These are phyloP conservation scores for Pistacia vera DNA, from an alignment of 345 rosid species.

Conservation along the genomic window DNA sequence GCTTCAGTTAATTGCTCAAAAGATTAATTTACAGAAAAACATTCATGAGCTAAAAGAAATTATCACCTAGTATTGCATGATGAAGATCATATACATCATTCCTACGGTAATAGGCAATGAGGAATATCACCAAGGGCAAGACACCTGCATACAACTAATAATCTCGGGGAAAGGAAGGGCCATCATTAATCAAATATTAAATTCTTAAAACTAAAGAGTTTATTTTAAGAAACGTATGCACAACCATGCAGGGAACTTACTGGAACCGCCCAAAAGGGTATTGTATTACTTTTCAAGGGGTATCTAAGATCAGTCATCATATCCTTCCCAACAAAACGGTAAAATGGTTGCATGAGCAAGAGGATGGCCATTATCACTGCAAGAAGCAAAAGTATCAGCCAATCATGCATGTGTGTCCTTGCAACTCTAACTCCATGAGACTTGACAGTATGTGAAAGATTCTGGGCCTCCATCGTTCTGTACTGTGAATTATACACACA, in stretches of 20 bases:
- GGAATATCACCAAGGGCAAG: constrained; percentile 67
- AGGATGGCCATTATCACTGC: constrained; percentile 42
- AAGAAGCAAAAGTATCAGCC: constrained; percentile 75
- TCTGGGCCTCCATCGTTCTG: constrained; percentile 56
- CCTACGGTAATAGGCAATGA: constrained; percentile 55
- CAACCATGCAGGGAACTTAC: constrained; percentile 38
- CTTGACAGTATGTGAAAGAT: constrained; percentile 55
- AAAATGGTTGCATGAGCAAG: constrained; percentile 66
- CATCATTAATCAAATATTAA: constrained; percentile 3
- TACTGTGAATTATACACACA: constrained; percentile 22
- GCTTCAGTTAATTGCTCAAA: neutral
- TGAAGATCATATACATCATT: constrained; percentile 92
- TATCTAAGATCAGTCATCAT: constrained; percentile 90
- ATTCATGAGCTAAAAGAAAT: neutral
- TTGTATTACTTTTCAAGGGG: constrained; percentile 71
- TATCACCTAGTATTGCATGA: constrained; percentile 75
- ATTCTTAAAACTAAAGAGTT: neutral
- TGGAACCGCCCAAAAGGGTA: constrained; percentile 82
- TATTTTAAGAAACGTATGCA: neutral
- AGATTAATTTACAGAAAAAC: constrained; percentile 11
- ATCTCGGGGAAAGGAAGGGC: constrained; percentile 11
- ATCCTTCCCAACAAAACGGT: constrained; percentile 86
- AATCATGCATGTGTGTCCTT: constrained; percentile 67
- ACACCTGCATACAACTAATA: constrained; percentile 58
- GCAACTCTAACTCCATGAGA: constrained; percentile 67